Evolutionary conservation across 768 basidiomycete species (phyloP).

Genomic region (Exsudoporus frostii): DNA sequence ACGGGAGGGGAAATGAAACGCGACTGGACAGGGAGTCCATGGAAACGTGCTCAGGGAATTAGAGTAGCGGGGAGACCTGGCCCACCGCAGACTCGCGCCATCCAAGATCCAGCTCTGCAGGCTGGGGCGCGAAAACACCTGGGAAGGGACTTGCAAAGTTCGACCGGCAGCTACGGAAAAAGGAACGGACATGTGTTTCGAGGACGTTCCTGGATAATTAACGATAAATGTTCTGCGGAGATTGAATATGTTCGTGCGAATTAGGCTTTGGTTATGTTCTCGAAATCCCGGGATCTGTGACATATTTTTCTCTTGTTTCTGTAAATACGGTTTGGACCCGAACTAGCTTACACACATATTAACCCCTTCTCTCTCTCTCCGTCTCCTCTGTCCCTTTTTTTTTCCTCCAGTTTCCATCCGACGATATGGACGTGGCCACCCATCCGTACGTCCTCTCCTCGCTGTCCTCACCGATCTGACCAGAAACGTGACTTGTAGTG

Average conservation of each 20-base stretch:
- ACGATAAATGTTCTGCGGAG: constrained; percentile 30
- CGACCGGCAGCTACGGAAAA: constrained; percentile 20
- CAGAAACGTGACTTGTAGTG: constrained; percentile 12
- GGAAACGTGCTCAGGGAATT: constrained; percentile 14
- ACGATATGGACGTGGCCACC: constrained; percentile 19
- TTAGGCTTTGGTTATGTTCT: constrained; percentile 38
- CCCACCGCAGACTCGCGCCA: not conserved
- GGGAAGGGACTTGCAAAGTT: constrained; percentile 18
- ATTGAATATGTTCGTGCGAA: constrained; percentile 34
- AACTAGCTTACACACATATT: constrained; percentile 35
- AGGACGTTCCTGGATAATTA: constrained; percentile 33
- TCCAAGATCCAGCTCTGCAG: not conserved
- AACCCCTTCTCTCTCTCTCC: constrained; percentile 26
- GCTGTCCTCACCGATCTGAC: constrained; percentile 15
- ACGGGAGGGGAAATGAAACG: constrained; percentile 20
- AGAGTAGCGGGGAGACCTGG: not conserved
- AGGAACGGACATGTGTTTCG: constrained; percentile 20
- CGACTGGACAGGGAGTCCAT: constrained; percentile 17
- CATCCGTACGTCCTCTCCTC: constrained; percentile 17
- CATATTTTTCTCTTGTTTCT: constrained; percentile 40
- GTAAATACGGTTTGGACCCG: constrained; percentile 39
- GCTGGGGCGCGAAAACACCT: constrained; percentile 1
- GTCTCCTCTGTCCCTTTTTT: constrained; percentile 12
- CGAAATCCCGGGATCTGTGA: constrained; percentile 39
- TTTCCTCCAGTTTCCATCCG: constrained; percentile 4